Evolutionary conservation across 805 yeast genomes (phyloP).

Genomic region (Ogataea henricii): DNA sequence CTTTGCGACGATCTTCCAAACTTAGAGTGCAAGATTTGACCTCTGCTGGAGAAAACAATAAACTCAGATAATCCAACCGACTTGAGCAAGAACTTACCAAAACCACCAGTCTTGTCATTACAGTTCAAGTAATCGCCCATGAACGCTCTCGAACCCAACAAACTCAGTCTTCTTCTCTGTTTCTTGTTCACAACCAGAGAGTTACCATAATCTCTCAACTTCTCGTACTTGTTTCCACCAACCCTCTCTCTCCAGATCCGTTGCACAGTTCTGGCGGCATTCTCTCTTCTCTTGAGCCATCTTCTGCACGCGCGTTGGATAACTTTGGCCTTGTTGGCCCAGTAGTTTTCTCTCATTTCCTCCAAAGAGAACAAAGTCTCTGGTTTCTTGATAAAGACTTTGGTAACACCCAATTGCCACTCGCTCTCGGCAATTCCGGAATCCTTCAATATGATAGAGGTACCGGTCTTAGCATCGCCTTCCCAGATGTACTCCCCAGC

Average conservation of each 20-base stretch:
- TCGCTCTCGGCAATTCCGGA: slow-evolving; percentile 75
- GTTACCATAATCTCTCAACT: slow-evolving; percentile 83
- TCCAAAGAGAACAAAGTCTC: slow-evolving; percentile 95
- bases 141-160: slow-evolving; percentile 83
- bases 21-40: slow-evolving; percentile 79
- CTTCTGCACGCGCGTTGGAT: slow-evolving; percentile 97
- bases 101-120: slow-evolving; percentile 67
- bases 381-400: slow-evolving; percentile 94
- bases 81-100: slow-evolving; percentile 72
- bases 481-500: slow-evolving; percentile 72
- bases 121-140: slow-evolving; percentile 94
- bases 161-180: slow-evolving; percentile 85
- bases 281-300: slow-evolving; percentile 75
- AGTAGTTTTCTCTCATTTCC: slow-evolving; percentile 93
- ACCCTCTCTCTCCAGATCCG: slow-evolving; percentile 77
- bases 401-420: slow-evolving; percentile 88
- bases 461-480: slow-evolving; percentile 57
- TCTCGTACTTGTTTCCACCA: slow-evolving; percentile 80
- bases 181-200: slow-evolving; percentile 70
- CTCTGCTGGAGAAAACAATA: slow-evolving; percentile 77
- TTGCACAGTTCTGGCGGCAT: slow-evolving; percentile 82
- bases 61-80: slow-evolving; percentile 69
- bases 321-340: slow-evolving; percentile 98
- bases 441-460: slow-evolving; percentile 49
- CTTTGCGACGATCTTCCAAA: slow-evolving; percentile 91